Base-by-base conservation (phyloP, 257 asterid species). In the Solanum piurae region DNA sequence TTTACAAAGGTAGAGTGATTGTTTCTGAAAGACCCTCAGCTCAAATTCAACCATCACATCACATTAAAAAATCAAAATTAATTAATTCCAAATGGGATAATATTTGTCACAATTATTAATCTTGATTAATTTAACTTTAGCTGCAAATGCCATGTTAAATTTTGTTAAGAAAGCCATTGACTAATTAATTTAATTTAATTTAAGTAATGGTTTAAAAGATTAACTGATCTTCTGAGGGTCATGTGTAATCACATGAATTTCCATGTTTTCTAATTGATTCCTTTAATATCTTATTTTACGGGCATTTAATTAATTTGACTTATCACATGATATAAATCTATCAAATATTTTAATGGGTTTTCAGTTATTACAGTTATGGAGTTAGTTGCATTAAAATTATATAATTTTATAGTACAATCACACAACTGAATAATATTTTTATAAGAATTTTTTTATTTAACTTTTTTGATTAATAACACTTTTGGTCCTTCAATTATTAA, bases 331-430 rank as follows among this genome's bases (percentile, higher is more conserved):
- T 85, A 72, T 31, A 86, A 86, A 77, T 52, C 71, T 52, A 40
- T 37, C 12, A 79, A 68, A 76, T 85, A 89, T 86, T 86, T 89
- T 74, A 83, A 80, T 64, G 84, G 72, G 23, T 83, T 55, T 94
- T 90, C 95, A 77, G 96, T 93, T 94, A 92, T 90, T 92, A 87
- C 92, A 83, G 96, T 91, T 91, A 90, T 87, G 87, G 88, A 90
- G 93, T 89, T 89, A 92, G 93, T 90, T 93, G 92, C 91, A 83
- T 73, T 88, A 84, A 44, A 88, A 89, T 52, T 55, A 87, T 31
- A 71, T 34, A 58, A 80, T 18, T 3, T 82, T 82, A 29, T 10
- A 46, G 85, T 80, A 80, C 49, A 42, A 69, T 69, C 21, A 71
- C 14, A 86, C 31, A 29, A 71, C 64, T 86, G 76, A 27, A 68